phyloP scores from a whole-genome alignment of 1,284 basidiomycete species.

The Moesziomyces sp. region DNA sequence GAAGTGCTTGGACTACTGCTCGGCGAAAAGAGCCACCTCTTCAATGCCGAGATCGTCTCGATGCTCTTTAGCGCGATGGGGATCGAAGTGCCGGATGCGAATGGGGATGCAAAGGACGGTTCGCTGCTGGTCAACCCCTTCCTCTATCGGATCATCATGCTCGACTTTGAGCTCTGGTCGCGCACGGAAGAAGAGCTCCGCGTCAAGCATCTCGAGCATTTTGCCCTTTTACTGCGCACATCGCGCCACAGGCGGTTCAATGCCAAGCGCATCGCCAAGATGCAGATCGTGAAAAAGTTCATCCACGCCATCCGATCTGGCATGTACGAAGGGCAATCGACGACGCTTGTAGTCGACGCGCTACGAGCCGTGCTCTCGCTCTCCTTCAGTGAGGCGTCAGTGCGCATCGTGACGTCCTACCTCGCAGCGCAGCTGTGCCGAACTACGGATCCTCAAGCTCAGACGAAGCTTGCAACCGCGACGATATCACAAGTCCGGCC shows the following conservation, averaged over 20 bases:
- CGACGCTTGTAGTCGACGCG: constrained; percentile 17
- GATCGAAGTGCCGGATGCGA: constrained; percentile 70
- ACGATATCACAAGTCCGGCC: constrained; percentile 3
- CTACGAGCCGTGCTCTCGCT: constrained; percentile 67
- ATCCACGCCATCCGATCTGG: constrained; percentile 76
- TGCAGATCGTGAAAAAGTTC: constrained; percentile 77
- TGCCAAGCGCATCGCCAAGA: constrained; percentile 56
- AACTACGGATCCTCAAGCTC: constrained; percentile 58
- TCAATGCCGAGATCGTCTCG: constrained; percentile 81
- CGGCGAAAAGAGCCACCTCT: constrained; percentile 77
- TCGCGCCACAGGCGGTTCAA: constrained; percentile 72
- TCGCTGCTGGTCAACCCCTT: constrained; percentile 79
- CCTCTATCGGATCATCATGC: constrained; percentile 83
- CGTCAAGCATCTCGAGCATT: constrained; percentile 81
- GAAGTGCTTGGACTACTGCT: constrained; percentile 84
- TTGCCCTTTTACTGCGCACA: constrained; percentile 76
- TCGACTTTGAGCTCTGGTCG: constrained; percentile 92
- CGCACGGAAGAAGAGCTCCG: constrained; percentile 78
- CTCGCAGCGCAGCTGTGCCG: constrained; percentile 82
- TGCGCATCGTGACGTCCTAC: constrained; percentile 86
- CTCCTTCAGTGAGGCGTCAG: constrained; percentile 77
- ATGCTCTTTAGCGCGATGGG: constrained; percentile 85
- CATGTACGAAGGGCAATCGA: constrained; percentile 8
- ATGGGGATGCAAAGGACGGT: constrained; percentile 70
- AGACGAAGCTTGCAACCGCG: neutral